These are phyloP conservation scores for Coemansia sp. DNA, from an alignment of 192 early-diverging fungal species.

Conservation along the genomic window DNA sequence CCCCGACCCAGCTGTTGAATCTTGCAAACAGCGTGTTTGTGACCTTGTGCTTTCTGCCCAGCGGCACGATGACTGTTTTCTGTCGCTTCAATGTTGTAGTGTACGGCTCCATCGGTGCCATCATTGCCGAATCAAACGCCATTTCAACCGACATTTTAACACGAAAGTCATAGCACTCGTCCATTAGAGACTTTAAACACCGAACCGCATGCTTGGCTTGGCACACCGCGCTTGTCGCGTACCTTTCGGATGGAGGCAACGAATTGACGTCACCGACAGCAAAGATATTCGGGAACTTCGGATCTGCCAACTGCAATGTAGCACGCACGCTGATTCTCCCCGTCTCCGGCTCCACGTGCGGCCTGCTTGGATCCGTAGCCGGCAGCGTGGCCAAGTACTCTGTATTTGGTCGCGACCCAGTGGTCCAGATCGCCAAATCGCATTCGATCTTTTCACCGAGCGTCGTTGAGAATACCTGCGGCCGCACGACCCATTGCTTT, in stretches of 20 bases:
- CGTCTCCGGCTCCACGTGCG: conserved; percentile 39
- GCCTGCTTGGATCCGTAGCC: conserved; percentile 17
- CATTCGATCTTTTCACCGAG: conserved; percentile 53
- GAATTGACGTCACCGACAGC: conserved; percentile 60
- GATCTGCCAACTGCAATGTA: conserved; percentile 55
- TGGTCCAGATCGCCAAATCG: conserved; percentile 60
- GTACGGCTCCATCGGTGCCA: conserved; percentile 21
- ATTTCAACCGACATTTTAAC: conserved; percentile 35
- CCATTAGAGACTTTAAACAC: conserved; percentile 34
- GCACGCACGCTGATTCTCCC: conserved; percentile 53
- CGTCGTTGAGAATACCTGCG: conserved; percentile 23
- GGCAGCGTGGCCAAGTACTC: conserved; percentile 53
- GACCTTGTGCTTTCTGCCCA: conserved; percentile 34
- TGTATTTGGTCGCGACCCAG: conserved; percentile 53
- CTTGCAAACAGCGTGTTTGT: conserved; percentile 22
- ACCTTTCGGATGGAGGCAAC: conserved; percentile 41
- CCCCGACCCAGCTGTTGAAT: conserved; percentile 28
- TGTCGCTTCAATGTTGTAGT: conserved; percentile 14
- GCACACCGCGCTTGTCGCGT: conserved; percentile 37
- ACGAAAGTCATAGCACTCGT: conserved; percentile 44
- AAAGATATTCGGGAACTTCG: conserved; percentile 56
- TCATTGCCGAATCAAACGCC: conserved; percentile 21
- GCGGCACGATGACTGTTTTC: conserved; percentile 30
- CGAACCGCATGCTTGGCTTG: conserved; percentile 40
- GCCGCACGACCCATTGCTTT: conserved; percentile 20